Evolutionary conservation across 2,329 filamentous ascomycete species (phyloP), one percentile per base, ranked within the genome.

Genomic region (Exophiala aquamarina): DNA sequence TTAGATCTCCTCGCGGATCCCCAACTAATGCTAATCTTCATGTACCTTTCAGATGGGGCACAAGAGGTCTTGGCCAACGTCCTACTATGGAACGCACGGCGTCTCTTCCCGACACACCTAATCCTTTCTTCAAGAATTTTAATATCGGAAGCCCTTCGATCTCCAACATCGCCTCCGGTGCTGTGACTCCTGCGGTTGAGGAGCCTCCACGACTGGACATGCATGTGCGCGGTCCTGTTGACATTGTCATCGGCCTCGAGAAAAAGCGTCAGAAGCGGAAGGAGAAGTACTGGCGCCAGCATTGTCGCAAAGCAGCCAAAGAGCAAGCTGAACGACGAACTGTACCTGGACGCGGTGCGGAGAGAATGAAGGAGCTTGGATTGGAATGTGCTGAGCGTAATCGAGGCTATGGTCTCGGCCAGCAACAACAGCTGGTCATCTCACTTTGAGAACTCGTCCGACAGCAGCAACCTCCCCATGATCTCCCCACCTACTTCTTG

Each of bases 171-270:
- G 49, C 54, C 29, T 57, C 50, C 23, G 50, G 46, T 21, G 51
- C 48, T n/a, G 52, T 51, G 8, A 57, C 50, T 4, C 55, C 56
- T 13, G 47, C 41, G 15, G 21, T 28, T 18, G 54, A 54, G 33
- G 52, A 55, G 20, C 39, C 44, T 23, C 36, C 63, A 58, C 50
- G 63, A 60, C 66, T 66, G 11, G 78, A 84, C 41, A 71, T 82
- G 33, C 89, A 93, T 55, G 80, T 89, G 8, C 87, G 93, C 54
- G 89, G 90, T n/a, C 91, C 93, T 28, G 94, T 98, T 58, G 93
- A 97, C 68, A 98, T 96, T 52, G 88, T 96, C 69, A 95, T 95
- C 67, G 93, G 93, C 7, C 79, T 98, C 1, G 93, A 98, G 72
- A 86, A 88, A 69, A 97, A 95, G 73, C 86, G 91, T 19, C 88